Evolutionary conservation across 768 basidiomycete genomes (phyloP), one percentile per base, ranked within the genome.

Genomic region (Leccinum variicolor): DNA sequence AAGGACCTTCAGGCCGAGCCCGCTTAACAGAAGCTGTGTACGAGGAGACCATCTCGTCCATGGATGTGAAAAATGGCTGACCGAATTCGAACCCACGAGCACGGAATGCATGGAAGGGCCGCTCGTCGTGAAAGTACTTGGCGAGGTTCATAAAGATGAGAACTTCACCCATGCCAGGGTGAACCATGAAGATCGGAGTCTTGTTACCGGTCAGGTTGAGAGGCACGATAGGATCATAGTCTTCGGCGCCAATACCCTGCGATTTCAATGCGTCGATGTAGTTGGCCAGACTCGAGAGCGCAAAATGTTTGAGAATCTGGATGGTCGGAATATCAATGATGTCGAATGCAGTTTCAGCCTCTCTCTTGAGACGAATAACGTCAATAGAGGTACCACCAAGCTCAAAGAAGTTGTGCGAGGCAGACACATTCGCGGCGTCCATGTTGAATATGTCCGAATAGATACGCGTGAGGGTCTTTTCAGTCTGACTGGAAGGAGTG

Each of bases 141-240:
- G 48, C 48, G 3, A 49, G 48, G 48, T 49, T 49, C 26, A 49
- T 26, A 25, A 49, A 49, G 15, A 49, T n/a, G 8, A 49, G 28
- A 17, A 49, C 48, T 11, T 49, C 48, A 28, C 48, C 48, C 1
- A 49, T 26, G n/a, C 26, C 48, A 17, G 48, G 48, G 17, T 49
- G 48, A 17, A 49, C 48, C 48, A 49, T 49, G 17, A 49, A 49
- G 48, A 49, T 26, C 17, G 48, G 48, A 11, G 48, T 49, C 54
- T 39, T 55, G 49, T 50, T 33, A 4, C 55, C 54, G 0, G 54
- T 55, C 25, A 39, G 25, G 34, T 29, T 55, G 17, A 55, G 54
- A 6, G 54, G 54, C 1, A 55, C 26, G n/a, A 55, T 55, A 2
- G 47, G 54, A n/a, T 55, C 54, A 17, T 55, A 55, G 7, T 41